These are phyloP conservation scores for Adansonia grandidieri DNA, from an alignment of 441 rosid species.

Conservation along the genomic window DNA sequence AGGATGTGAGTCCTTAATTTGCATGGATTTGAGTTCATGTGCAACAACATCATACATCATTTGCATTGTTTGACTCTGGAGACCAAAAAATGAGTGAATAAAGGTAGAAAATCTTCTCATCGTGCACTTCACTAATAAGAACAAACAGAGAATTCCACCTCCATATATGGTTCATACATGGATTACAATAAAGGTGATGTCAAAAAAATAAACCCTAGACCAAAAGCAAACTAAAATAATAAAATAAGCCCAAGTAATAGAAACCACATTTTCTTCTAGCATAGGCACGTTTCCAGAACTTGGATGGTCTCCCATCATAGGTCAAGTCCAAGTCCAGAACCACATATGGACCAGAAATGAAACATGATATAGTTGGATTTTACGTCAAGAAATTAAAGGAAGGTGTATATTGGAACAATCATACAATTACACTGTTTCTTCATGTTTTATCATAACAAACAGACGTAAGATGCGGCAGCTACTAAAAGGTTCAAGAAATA, in stretches of 20 bases:
- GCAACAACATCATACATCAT: constrained; percentile 81
- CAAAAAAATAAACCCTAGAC: background rate
- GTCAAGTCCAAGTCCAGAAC: constrained; percentile 9
- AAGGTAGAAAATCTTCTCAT: constrained; percentile 6
- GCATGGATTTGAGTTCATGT: constrained; percentile 52
- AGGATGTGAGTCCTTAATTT: constrained; percentile 62
- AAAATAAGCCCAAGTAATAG: background rate
- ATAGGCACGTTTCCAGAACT: background rate
- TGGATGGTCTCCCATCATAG: background rate
- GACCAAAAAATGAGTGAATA: constrained; percentile 35
- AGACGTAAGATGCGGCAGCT: background rate
- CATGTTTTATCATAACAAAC: background rate
- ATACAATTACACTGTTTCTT: background rate
- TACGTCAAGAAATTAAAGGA: constrained; percentile 10
- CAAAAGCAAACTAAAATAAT: background rate
- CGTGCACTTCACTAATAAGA: background rate
- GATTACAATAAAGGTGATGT: background rate
- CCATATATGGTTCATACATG: background rate
- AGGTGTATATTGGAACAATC: constrained; percentile 10
- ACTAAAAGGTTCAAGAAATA: constrained; percentile 8
- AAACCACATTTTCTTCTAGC: constrained; percentile 3
- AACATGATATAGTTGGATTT: background rate
- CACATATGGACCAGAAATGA: constrained; percentile 9
- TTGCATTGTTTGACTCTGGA: constrained; percentile 90
- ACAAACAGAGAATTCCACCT: background rate